These are phyloP conservation scores for Batkoa obscura DNA, from an alignment of 371 early-diverging fungal genomes.

Conservation along the genomic window DNA sequence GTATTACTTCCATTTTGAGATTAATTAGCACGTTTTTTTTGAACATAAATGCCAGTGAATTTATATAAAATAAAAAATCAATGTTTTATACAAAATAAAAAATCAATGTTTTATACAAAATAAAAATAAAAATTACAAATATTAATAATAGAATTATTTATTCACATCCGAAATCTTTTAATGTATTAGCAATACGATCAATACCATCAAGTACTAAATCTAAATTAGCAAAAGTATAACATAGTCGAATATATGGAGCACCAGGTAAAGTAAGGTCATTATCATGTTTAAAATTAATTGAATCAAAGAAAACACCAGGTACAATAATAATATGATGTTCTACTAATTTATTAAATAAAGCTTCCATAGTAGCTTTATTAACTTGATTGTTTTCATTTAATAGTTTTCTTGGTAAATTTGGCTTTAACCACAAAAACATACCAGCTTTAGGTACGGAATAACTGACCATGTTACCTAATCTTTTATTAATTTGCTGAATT, in stretches of 20 bases:
- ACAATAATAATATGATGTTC: background rate
- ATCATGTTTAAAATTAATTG: background rate
- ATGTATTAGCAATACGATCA: background rate
- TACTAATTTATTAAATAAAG: background rate
- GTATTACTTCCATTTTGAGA: too few species aligned
- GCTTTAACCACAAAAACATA: slow-evolving; percentile 72
- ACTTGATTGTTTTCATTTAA: background rate
- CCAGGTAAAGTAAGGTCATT: background rate
- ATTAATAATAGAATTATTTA: background rate
- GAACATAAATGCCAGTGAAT: too few species aligned
- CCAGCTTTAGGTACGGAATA: slow-evolving; percentile 49
- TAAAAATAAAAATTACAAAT: background rate
- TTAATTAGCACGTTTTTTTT: too few species aligned
- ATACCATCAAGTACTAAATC: background rate
- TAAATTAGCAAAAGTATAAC: background rate
- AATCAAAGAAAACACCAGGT: background rate
- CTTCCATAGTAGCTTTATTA: background rate
- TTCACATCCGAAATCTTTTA: background rate
- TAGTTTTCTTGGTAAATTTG: background rate
- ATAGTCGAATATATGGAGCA: background rate
- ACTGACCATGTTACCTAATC: slow-evolving; percentile 37
- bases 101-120: background rate
- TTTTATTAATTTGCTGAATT: slow-evolving; percentile 24
- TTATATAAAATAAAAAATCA: too few species aligned
- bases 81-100: background rate